A percentile compares a stretch with the other conserved stretches of the same genome.
Conservation (phyloP, 2,329 filamentous ascomycete genomes). For the Xylariales sp. region DNA sequence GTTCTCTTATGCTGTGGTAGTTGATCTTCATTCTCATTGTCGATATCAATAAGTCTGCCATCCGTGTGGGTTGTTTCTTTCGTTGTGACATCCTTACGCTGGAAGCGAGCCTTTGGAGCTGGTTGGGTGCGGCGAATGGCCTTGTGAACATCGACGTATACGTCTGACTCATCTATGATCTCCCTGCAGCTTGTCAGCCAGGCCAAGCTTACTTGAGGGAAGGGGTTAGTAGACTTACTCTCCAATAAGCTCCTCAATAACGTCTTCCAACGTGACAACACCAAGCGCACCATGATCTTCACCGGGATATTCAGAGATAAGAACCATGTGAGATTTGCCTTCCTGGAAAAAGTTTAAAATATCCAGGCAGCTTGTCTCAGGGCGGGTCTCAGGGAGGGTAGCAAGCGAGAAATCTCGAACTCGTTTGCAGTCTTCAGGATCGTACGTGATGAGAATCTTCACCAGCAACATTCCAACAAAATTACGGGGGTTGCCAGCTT, state of each 20-base stretch:
- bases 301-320: constrained; percentile 88
- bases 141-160: constrained; percentile 97
- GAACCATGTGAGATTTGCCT: constrained; percentile 97
- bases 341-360: constrained; percentile 99
- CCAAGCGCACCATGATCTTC: constrained; percentile 86
- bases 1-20: constrained; percentile 21
- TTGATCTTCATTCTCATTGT: constrained; percentile 20
- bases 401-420: constrained; percentile 90
- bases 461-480: constrained; percentile 98
- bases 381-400: constrained; percentile 88
- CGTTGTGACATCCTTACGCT: constrained; percentile 30
- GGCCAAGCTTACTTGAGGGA: too few relatives aligned
- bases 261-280: constrained; percentile 93
- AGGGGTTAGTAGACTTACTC: constrained; percentile 58
- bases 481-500: constrained; percentile 75
- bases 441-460: constrained; percentile 98
- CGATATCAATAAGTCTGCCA: constrained; percentile 34
- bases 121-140: constrained; percentile 86
- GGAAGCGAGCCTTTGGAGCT: constrained; percentile 64
- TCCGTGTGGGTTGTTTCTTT: constrained; percentile 23
- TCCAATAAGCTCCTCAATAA: constrained; percentile 97
- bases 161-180: constrained; percentile 98
- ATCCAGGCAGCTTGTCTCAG: constrained; percentile 93
- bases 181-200: constrained; percentile 52
- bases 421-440: constrained; percentile 83